Conservation (phyloP, 306 rosid species). For the Vachellia collinsii region DNA sequence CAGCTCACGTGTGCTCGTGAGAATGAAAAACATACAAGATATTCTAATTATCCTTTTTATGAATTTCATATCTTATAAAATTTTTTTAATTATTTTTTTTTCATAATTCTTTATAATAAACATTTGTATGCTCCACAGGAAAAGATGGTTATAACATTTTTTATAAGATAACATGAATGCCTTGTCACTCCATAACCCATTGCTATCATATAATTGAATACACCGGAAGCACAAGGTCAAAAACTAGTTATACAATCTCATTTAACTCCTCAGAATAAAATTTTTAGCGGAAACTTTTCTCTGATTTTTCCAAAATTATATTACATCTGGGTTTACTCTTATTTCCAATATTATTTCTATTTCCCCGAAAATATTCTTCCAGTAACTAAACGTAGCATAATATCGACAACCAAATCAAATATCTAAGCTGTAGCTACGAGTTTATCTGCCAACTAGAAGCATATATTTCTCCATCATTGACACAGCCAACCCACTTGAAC, state of each 20-base stretch:
- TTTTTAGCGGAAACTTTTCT: no score
- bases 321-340: neutral
- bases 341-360: neutral
- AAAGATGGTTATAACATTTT: no score
- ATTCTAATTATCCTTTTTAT: no score
- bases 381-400: neutral
- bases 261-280: no score
- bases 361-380: neutral
- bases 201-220: neutral
- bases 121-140: no score
- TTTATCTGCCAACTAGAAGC: neutral
- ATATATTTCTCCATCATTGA: neutral
- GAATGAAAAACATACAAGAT: no score
- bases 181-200: no score
- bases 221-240: neutral
- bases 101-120: no score
- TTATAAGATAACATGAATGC: no score
- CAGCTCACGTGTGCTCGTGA: no score
- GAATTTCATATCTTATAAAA: no score
- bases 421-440: neutral
- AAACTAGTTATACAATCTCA: neutral
- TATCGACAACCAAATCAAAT: neutral
- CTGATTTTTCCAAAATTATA: neutral
- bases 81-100: no score
- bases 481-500: neutral